Evolutionary conservation across 1,284 basidiomycete genomes (phyloP).

Genomic region (Chondrostereum purpureum): DNA sequence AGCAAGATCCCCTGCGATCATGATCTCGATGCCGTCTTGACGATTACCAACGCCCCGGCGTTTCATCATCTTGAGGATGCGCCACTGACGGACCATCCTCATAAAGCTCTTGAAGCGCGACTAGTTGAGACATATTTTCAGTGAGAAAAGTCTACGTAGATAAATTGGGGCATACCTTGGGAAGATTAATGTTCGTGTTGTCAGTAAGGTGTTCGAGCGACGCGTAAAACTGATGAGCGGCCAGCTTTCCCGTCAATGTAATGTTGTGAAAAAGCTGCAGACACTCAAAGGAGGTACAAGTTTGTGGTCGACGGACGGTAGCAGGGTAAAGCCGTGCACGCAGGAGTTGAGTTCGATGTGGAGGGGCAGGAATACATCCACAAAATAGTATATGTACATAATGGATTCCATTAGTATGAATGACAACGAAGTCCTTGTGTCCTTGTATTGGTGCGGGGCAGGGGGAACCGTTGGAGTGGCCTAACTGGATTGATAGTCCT

Average conservation of each 20-base stretch:
- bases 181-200: conserved; percentile 14
- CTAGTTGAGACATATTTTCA: no score
- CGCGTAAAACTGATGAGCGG: conserved; percentile 19
- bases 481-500: conserved; percentile 21
- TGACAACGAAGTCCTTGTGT: conserved; percentile 13
- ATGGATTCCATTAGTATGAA: conserved; percentile 16
- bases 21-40: conserved; percentile 7
- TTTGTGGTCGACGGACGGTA: conserved; percentile 12
- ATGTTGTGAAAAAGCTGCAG: conserved; percentile 21
- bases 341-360: conserved; percentile 17
- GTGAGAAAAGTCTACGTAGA: no score
- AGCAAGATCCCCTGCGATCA: conserved; percentile 15
- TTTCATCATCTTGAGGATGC: conserved; percentile 23
- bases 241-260: conserved; percentile 16
- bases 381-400: conserved; percentile 17
- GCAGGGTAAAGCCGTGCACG: conserved; percentile 17
- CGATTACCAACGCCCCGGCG: conserved; percentile 16
- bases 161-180: conserved; percentile 14
- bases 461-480: conserved; percentile 14
- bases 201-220: conserved; percentile 17
- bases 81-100: conserved; percentile 12
- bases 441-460: conserved; percentile 13
- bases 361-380: conserved; percentile 7
- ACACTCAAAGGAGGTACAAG: conserved; percentile 18
- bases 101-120: no score